These are phyloP conservation scores for Stereum hirsutum DNA, from an alignment of 1,284 basidiomycete genomes.

Conservation along the genomic window DNA sequence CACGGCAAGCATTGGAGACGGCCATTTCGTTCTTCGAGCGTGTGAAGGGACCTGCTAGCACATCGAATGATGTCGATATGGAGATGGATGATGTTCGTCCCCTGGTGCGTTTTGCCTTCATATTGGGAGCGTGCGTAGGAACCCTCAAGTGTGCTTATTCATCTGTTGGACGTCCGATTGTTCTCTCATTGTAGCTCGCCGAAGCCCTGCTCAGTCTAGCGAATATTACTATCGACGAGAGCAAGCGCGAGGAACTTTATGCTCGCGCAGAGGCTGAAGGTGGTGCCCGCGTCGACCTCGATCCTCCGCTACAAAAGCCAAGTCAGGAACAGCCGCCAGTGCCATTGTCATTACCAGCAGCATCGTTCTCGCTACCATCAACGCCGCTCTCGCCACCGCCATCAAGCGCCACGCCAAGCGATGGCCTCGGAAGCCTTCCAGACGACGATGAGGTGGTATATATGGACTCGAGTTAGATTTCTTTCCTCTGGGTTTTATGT, in stretches of 20 bases:
- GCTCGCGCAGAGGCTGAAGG: slow-evolving; percentile 36
- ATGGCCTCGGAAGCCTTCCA: not conserved
- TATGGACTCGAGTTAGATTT: slow-evolving; percentile 11
- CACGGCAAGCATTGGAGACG: slow-evolving; percentile 35
- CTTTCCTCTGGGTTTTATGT: not conserved
- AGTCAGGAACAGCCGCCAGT: no score
- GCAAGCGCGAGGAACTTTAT: slow-evolving; percentile 40
- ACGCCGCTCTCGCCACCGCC: no score
- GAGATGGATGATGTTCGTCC: slow-evolving; percentile 28
- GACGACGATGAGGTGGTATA: slow-evolving; percentile 1
- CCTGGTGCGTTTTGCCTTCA: slow-evolving; percentile 20
- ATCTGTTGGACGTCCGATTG: not conserved
- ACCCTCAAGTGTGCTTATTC: no score
- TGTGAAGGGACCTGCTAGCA: slow-evolving; percentile 28
- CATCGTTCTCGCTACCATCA: no score
- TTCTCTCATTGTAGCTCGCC: slow-evolving; percentile 22
- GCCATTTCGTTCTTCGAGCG: slow-evolving; percentile 44
- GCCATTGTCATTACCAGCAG: no score
- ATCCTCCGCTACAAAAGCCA: no score
- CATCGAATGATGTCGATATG: no score
- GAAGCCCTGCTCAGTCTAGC: slow-evolving; percentile 50
- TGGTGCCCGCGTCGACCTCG: slow-evolving; percentile 24
- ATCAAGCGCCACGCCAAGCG: no score
- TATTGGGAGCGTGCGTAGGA: no score
- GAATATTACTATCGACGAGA: slow-evolving; percentile 41